Evolutionary conservation across 2,329 filamentous ascomycete genomes (phyloP).

Genomic region (Eutypa lata): DNA sequence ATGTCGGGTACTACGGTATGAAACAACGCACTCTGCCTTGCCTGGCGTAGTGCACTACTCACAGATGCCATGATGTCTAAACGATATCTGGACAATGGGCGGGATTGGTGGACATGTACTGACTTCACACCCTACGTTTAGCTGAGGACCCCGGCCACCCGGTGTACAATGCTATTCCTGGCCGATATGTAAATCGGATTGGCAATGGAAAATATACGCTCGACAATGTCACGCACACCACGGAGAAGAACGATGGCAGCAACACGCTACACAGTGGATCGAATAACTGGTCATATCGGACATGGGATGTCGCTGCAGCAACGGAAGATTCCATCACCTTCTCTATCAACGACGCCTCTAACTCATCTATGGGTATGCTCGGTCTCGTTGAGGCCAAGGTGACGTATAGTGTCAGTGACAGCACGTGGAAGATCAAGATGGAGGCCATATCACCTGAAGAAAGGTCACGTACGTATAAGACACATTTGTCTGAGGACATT

Average conservation of each 20-base stretch:
- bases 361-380: conserved; percentile 58
- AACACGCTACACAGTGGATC: conserved; percentile 58
- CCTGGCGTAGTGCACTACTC: neutral
- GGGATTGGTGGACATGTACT: conserved; percentile 3
- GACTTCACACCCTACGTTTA: conserved; percentile 14
- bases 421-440: conserved; percentile 59
- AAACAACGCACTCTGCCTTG: neutral
- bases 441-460: conserved; percentile 51
- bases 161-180: conserved; percentile 60
- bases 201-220: conserved; percentile 55
- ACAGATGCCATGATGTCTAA: too few relatives aligned
- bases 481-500: conserved; percentile 4
- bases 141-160: conserved; percentile 49
- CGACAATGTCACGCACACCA: conserved; percentile 49
- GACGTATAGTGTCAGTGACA: conserved; percentile 57
- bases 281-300: conserved; percentile 61
- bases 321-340: conserved; percentile 61
- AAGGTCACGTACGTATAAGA: conserved; percentile 35
- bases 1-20: conserved; percentile 53
- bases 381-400: conserved; percentile 59
- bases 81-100: too few relatives aligned
- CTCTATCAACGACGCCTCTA: conserved; percentile 56
- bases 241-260: conserved; percentile 50
- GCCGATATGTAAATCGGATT: conserved; percentile 63
- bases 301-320: conserved; percentile 57